phyloP scores from a whole-genome alignment of 805 yeast species.

The Saturnispora gosingensis region DNA sequence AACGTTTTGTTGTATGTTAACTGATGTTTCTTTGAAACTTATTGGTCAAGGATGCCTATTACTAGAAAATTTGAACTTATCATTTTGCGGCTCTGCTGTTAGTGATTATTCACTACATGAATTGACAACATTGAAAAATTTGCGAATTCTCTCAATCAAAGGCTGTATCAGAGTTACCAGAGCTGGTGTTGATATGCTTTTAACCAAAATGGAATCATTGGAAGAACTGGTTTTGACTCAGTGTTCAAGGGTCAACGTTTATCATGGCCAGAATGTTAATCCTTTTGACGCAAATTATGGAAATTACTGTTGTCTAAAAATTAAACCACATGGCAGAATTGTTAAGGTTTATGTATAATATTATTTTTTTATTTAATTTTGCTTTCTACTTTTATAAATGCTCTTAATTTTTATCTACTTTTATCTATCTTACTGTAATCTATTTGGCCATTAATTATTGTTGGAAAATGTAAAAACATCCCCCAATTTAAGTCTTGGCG shows the following conservation, averaged over 20 bases:
- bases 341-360: conserved; percentile 46
- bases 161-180: conserved; percentile 74
- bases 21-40: conserved; percentile 60
- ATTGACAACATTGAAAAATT: conserved; percentile 43
- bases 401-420: background rate
- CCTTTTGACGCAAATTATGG: conserved; percentile 39
- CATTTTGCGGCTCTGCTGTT: conserved; percentile 75
- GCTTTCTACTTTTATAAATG: background rate
- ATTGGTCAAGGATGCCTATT: conserved; percentile 57
- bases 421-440: background rate
- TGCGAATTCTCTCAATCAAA: conserved; percentile 43
- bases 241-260: conserved; percentile 59
- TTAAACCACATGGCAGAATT: conserved; percentile 38
- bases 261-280: conserved; percentile 53
- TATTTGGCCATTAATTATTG: background rate
- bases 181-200: conserved; percentile 62
- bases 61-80: conserved; percentile 43
- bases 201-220: conserved; percentile 47
- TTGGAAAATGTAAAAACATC: conserved; percentile 53
- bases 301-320: conserved; percentile 48
- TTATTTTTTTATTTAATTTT: background rate
- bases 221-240: conserved; percentile 53
- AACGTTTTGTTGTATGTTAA: conserved; percentile 67
- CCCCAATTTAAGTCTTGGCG: conserved; percentile 84
- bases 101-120: conserved; percentile 60